Base-by-base conservation (phyloP, 768 basidiomycete genomes). In the Tubosaeta sp. region DNA sequence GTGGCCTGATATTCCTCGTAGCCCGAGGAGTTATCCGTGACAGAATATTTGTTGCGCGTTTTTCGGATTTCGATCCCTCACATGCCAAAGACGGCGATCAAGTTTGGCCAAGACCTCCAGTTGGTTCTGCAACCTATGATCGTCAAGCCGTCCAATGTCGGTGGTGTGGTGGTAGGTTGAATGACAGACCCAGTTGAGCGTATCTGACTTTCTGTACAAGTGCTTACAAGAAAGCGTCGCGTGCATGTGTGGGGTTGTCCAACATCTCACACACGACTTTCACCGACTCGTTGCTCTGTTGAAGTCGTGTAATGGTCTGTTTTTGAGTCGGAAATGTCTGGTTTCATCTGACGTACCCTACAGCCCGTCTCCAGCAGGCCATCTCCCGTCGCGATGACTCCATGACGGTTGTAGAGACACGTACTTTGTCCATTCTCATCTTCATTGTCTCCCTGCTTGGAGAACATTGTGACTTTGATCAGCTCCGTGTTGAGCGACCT, bases 191-290 rank as follows among this genome's bases (percentile, higher is more conserved):
- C 3, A 27, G 31, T 19, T 10, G 34, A 39, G 3, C 12, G 27
- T 27, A 17, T 43, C 44, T 56, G n/a, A 55, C 25, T 14, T 43
- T 34, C 25, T 32, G 42, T 25, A 39, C 2, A 57, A 94, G 88
- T 85, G 88, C 19, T 69, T 98, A 31, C 92, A 95, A 72, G 97
- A 97, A 69, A 83, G 84, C 12, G 88, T 98, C 13, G 91, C 91
- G 0, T 97, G 95, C 58, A 85, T 95, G 74, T 95, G 94, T 64
- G 80, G 82, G 0, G 88, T 89, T 1, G 86, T 95, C 1, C 84
- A 85, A 46, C 72, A 89, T 58, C 76, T 98, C 16, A 97, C 97
- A 0, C 88, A 91, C 53, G 93, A 97, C 59, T 95, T 86, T 60
- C 72, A 72, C 14, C 80, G 84, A 33, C 76, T 97, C 16, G 80